Conservation (phyloP, 441 rosid species). For the Populus hybrid region DNA sequence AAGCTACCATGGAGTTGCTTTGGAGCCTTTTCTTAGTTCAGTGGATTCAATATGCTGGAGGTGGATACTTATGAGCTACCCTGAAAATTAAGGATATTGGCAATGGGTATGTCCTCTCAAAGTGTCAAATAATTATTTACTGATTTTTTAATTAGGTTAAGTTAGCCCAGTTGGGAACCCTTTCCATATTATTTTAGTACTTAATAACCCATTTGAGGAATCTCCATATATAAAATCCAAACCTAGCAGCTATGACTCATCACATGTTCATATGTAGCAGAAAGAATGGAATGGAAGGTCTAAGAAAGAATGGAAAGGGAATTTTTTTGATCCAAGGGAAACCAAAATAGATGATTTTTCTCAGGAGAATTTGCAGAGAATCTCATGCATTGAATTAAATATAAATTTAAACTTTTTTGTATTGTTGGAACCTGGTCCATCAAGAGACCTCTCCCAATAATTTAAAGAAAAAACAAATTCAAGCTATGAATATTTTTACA, state of each 20-base stretch:
- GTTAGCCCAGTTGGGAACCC: background rate
- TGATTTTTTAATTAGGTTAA: background rate
- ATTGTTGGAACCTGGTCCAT: constrained; percentile 29
- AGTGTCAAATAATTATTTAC: background rate
- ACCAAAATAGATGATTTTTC: background rate
- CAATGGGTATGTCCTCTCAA: background rate
- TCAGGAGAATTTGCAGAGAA: constrained; percentile 21
- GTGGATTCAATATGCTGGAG: background rate
- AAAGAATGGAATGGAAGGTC: constrained; percentile 20
- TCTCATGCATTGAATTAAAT: constrained; percentile 21
- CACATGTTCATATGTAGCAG: background rate
- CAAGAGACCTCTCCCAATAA: background rate
- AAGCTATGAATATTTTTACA: background rate
- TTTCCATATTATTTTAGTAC: background rate
- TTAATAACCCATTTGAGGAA: no score
- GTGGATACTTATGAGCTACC: background rate
- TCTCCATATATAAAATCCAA: no score
- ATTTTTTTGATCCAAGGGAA: constrained; percentile 26
- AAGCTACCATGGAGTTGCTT: no score
- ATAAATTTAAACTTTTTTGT: constrained; percentile 20
- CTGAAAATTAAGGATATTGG: background rate
- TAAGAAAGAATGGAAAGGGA: constrained; percentile 24
- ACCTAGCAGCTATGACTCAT: background rate
- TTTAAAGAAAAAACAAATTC: constrained; percentile 26
- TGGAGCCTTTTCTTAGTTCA: background rate